Conservation (phyloP, 768 basidiomycete genomes). For the Ramaria sp. region DNA sequence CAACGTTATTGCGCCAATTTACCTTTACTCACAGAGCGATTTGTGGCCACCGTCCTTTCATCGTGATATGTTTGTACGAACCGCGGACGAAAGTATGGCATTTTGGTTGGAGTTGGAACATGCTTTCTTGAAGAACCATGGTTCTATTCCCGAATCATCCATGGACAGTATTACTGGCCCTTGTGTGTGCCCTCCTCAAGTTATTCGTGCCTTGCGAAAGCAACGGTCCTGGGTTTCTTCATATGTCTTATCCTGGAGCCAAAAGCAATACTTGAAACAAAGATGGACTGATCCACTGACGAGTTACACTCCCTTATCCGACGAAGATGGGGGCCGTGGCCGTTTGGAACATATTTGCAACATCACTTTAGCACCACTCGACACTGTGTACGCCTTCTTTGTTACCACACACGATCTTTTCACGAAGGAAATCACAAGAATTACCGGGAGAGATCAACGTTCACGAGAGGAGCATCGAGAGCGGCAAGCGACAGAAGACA, state of each 20-base stretch:
- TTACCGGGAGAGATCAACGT: slow-evolving; percentile 17
- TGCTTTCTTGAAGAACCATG: slow-evolving; percentile 31
- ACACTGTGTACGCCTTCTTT: slow-evolving; percentile 37
- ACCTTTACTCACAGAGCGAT: slow-evolving; percentile 45
- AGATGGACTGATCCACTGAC: slow-evolving; percentile 33
- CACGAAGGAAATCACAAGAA: slow-evolving; percentile 23
- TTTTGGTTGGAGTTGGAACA: slow-evolving; percentile 53
- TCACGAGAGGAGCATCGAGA: slow-evolving; percentile 15
- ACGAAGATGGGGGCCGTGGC: slow-evolving; percentile 28
- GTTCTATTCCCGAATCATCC: slow-evolving; percentile 14
- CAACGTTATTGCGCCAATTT: slow-evolving; percentile 41
- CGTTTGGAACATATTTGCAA: slow-evolving; percentile 38
- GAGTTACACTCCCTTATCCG: slow-evolving; percentile 38
- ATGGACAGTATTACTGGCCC: slow-evolving; percentile 16
- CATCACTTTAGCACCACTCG: slow-evolving; percentile 45
- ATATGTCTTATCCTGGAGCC: slow-evolving; percentile 59
- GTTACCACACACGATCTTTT: slow-evolving; percentile 23
- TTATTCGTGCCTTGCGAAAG: slow-evolving; percentile 47
- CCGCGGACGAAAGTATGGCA: slow-evolving; percentile 26
- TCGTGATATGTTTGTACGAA: slow-evolving; percentile 35
- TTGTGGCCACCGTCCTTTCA: slow-evolving; percentile 36
- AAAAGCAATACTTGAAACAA: slow-evolving; percentile 48
- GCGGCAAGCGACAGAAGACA: slow-evolving; percentile 32
- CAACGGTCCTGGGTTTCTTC: slow-evolving; percentile 45
- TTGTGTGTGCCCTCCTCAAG: slow-evolving; percentile 17